Percentiles rank a stretch among this genome's conserved stretches.
phyloP scores from a whole-genome alignment of 164 flowering plant species.

The grape (Vitis vinifera) region DNA sequence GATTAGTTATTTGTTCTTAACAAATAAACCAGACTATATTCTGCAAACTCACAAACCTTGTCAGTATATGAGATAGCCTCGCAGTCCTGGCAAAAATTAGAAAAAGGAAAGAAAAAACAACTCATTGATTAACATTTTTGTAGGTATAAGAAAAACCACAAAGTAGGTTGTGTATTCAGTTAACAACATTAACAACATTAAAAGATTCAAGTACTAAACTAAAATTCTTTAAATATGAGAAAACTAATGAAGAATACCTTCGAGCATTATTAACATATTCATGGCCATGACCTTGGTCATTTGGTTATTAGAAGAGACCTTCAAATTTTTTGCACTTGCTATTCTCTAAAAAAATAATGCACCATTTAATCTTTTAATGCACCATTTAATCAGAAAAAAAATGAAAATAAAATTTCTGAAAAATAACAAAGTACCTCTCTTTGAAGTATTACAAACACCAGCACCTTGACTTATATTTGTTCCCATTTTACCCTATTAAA shows the following conservation, averaged over 20 bases:
- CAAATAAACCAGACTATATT: too few species aligned
- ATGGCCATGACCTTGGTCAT: slow-evolving; percentile 18
- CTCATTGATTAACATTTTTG: too few species aligned
- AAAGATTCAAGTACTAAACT: background rate
- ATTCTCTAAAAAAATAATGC: background rate
- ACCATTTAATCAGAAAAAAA: background rate
- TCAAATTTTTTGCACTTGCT: slow-evolving; percentile 17
- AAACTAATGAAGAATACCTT: slow-evolving; percentile 25
- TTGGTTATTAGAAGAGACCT: slow-evolving; percentile 21
- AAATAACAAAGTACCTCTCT: slow-evolving; percentile 24
- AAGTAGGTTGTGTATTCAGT: background rate
- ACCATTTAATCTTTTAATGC: background rate
- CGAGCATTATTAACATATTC: slow-evolving; percentile 10
- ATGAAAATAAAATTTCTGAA: background rate
- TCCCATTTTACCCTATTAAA: slow-evolving; percentile 32
- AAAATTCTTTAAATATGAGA: background rate
- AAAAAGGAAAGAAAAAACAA: too few species aligned
- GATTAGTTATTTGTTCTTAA: background rate
- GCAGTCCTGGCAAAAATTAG: too few species aligned
- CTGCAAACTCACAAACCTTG: too few species aligned
- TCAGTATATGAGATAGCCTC: too few species aligned
- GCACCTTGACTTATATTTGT: slow-evolving; percentile 15
- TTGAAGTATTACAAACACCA: slow-evolving; percentile 5
- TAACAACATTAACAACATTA: background rate
- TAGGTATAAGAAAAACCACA: too few species aligned